Base-by-base conservation (phyloP, 306 rosid genomes). In the Sophora flavescens region DNA sequence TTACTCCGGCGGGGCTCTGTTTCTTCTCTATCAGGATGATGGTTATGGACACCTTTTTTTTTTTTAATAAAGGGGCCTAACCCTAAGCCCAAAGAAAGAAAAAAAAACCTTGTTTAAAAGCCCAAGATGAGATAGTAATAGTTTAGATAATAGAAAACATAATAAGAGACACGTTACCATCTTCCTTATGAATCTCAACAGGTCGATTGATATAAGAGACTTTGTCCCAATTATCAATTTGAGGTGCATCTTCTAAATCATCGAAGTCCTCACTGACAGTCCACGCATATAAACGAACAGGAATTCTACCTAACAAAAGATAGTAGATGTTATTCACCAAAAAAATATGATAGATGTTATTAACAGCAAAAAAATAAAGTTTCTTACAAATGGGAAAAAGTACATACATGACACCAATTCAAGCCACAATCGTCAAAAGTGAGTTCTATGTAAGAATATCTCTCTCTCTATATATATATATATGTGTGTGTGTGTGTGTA, bases 191-290 rank as follows among this genome's bases (percentile, higher is more conserved):
- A 80, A 88, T 76, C 83, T 96, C 93, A 17, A 92, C 90, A 32
- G 97, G 98, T 41, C 89, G 93, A 73, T 92, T 96, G 80, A 92
- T 82, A 63, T 96, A 96, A 0, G 87, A 88, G 75, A 96, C 86
- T 86, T 89, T 89, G 80, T 96, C 98, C 99, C 99, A 96, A 65
- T 80, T 87, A 81, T 88, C 93, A 78, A 92, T 85, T 72, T 81
- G 86, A 8, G 96, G 92, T 56, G 91, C 98, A 72, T 88, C 91
- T 86, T 92, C 97, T 57, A 92, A 84, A 82, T 91, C 91, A 60
- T 84, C 92, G 81, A 91, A 81, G 44, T 88, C 96, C 57, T 89
- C 89, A 56, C 47, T 75, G 47, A 87, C 88, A 75, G 79, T 82
- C 93, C 98, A 84, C 4, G 79, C 66, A 78, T 92, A 91, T 76